Conservation (phyloP, 1,139 yeast species). For the Yamadazyma blattariae region DNA sequence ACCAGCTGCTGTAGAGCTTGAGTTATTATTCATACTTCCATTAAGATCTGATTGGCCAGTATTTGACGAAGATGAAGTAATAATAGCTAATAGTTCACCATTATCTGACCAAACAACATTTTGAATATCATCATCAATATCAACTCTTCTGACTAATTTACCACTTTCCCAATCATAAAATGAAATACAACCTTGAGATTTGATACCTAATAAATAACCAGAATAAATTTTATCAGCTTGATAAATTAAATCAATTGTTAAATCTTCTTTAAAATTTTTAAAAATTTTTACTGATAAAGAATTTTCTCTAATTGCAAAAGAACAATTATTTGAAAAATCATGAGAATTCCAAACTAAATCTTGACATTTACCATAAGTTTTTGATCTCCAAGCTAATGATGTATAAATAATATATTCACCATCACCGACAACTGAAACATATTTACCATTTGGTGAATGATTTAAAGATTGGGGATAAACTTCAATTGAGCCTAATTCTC, state of each 20-base stretch:
- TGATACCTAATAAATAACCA: slow-evolving; percentile 82
- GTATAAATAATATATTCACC: slow-evolving; percentile 96
- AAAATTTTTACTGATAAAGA: slow-evolving; percentile 63
- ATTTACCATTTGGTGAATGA: slow-evolving; percentile 97
- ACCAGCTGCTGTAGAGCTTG: too few relatives aligned
- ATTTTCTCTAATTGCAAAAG: slow-evolving; percentile 80
- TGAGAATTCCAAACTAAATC: slow-evolving; percentile 92
- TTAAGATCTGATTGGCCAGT: neutral
- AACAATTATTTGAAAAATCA: slow-evolving; percentile 64
- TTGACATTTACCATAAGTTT: slow-evolving; percentile 83
- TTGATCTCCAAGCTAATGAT: slow-evolving; percentile 97
- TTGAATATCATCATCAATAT: slow-evolving; percentile 66
- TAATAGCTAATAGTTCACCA: slow-evolving; percentile 82
- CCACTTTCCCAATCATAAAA: slow-evolving; percentile 96
- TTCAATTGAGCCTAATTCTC: slow-evolving; percentile 90
- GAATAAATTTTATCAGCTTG: slow-evolving; percentile 81
- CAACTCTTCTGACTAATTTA: slow-evolving; percentile 76
- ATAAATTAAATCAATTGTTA: slow-evolving; percentile 63
- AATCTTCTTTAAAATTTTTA: slow-evolving; percentile 81
- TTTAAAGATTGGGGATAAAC: slow-evolving; percentile 82
- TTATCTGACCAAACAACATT: slow-evolving; percentile 92
- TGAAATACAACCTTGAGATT: slow-evolving; percentile 75
- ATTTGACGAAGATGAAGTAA: slow-evolving; percentile 44
- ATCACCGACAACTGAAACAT: slow-evolving; percentile 96
- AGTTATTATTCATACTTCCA: too few relatives aligned